Conservation (phyloP, 78 protist genomes). For the Dictyostelium intermedium region DNA sequence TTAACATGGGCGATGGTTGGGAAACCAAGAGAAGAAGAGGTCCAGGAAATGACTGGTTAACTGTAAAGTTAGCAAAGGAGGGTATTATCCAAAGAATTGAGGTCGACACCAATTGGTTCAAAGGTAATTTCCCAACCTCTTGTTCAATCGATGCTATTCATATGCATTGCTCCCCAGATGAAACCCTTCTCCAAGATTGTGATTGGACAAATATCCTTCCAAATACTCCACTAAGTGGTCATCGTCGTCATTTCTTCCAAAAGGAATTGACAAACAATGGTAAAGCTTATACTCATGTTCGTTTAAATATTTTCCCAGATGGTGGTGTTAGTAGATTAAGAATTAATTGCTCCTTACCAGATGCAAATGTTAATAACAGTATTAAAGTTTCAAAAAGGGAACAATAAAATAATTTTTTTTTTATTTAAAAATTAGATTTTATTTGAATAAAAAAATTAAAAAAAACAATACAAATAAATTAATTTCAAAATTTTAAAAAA, state of each 20-base stretch:
- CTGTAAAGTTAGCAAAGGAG: conserved; percentile 60
- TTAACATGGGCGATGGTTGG: conserved; percentile 94
- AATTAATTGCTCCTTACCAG: neutral
- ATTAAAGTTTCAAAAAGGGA: neutral
- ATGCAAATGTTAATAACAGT: neutral
- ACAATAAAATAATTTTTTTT: neutral
- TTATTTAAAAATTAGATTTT: neutral
- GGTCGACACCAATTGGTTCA: conserved; percentile 90
- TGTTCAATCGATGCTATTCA: conserved; percentile 62
- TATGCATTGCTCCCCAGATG: neutral
- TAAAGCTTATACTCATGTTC: conserved; percentile 79
- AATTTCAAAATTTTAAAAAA: too few species aligned
- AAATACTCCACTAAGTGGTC: conserved; percentile 60
- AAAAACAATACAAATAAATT: too few species aligned
- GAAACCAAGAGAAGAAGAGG: conserved; percentile 77
- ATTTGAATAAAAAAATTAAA: too few species aligned
- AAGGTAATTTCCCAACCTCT: conserved; percentile 89
- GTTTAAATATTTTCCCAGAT: conserved; percentile 87
- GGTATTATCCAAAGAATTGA: conserved; percentile 60
- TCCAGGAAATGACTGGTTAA: conserved; percentile 85
- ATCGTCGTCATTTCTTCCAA: conserved; percentile 62
- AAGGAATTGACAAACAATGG: conserved; percentile 1
- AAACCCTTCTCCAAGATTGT: neutral
- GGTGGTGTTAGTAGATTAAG: conserved; percentile 91
- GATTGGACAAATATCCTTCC: conserved; percentile 36